Evolutionary conservation across 1,284 basidiomycete species (phyloP).

Genomic region (Cryptococcus floricola): DNA sequence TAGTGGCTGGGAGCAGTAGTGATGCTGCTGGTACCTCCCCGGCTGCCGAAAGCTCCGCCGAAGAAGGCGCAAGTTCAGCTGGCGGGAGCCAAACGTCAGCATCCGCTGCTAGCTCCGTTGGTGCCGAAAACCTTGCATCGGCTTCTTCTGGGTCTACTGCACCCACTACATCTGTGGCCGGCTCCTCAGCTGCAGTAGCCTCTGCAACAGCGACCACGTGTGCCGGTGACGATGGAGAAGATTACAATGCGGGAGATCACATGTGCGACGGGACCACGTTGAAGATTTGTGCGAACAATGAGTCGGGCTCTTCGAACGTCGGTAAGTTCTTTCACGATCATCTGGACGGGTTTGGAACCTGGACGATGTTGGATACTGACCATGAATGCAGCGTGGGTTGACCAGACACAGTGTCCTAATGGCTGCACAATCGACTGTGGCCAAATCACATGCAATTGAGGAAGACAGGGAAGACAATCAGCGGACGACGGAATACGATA

Average conservation of each 20-base stretch:
- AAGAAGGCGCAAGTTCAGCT: no score
- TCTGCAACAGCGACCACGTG: not conserved
- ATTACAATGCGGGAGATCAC: not conserved
- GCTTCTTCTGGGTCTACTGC: not conserved
- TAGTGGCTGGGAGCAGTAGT: no score
- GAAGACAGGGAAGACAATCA: not conserved
- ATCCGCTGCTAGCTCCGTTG: not conserved
- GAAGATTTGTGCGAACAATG: slow-evolving; percentile 1
- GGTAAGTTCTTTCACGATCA: not conserved
- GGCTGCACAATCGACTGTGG: not conserved
- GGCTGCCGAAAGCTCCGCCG: no score
- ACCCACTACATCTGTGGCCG: not conserved
- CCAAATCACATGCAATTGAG: not conserved
- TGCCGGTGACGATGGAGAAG: not conserved
- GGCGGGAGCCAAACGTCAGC: not conserved
- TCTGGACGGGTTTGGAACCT: not conserved
- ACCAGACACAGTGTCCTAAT: not conserved
- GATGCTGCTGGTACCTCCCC: no score
- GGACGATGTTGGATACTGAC: not conserved
- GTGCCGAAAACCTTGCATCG: not conserved
- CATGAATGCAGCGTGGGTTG: not conserved
- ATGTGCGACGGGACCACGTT: not conserved
- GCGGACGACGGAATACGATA: no score
- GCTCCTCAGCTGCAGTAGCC: not conserved
- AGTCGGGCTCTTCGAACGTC: not conserved